Evolutionary conservation across 140 eudicot species (phyloP).

Genomic region (Erigeron philadelphicus): DNA sequence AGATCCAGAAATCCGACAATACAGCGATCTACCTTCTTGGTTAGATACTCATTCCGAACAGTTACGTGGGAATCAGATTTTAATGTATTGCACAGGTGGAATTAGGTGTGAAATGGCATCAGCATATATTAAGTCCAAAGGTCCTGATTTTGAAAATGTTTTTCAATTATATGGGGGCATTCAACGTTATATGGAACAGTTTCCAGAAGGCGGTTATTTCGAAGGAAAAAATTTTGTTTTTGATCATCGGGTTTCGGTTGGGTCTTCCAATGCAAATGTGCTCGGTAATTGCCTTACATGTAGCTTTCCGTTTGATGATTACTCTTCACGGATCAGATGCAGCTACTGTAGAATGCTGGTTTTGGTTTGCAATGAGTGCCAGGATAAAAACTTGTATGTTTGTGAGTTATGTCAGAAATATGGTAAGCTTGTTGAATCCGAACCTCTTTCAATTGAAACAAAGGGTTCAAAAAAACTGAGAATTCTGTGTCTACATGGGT

Average conservation of each 20-base stretch:
- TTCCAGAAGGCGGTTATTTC: slow-evolving; percentile 90
- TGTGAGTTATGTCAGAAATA: slow-evolving; percentile 79
- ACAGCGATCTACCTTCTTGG: slow-evolving; percentile 91
- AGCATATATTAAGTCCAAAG: slow-evolving; percentile 87
- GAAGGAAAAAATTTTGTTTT: slow-evolving; percentile 91
- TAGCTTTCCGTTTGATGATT: slow-evolving; percentile 65
- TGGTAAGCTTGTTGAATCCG: slow-evolving; percentile 39
- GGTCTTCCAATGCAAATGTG: slow-evolving; percentile 42
- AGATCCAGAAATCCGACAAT: slow-evolving; percentile 89
- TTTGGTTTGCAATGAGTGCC: slow-evolving; percentile 58
- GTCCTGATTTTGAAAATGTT: slow-evolving; percentile 93
- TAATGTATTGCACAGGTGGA: slow-evolving; percentile 99
- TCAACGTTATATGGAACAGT: slow-evolving; percentile 88
- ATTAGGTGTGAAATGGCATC: slow-evolving; percentile 99
- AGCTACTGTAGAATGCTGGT: slow-evolving; percentile 88
- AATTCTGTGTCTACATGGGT: slow-evolving; percentile 88
- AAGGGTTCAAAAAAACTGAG: slow-evolving; percentile 49
- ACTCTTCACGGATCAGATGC: slow-evolving; percentile 77
- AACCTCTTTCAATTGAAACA: slow-evolving; percentile 8
- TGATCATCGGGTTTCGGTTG: slow-evolving; percentile 93
- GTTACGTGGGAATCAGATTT: slow-evolving; percentile 56
- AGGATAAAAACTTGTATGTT: slow-evolving; percentile 47
- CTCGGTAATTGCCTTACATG: slow-evolving; percentile 72
- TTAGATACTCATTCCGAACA: slow-evolving; percentile 62
- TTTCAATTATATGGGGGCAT: slow-evolving; percentile 95